Conservation (phyloP, 225 moss, liverwort and hornwort genomes). For the Polytrichum formosum region DNA sequence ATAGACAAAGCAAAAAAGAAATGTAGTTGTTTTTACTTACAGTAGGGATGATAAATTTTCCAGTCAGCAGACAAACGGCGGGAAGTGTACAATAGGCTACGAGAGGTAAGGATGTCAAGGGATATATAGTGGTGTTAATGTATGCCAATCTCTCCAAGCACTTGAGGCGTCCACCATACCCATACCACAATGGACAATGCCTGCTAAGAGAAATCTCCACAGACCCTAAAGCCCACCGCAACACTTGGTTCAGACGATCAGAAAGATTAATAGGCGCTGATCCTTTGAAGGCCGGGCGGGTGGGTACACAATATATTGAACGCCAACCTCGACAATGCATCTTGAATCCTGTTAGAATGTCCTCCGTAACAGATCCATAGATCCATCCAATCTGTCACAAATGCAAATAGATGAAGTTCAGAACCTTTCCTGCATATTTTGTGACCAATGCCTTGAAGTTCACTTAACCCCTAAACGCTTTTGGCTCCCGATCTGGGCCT, state of each 20-base stretch:
- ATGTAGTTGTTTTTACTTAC: constrained; percentile 26
- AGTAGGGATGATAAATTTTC: constrained; percentile 92
- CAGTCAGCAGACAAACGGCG: constrained; percentile 83
- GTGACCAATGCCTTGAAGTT: no score
- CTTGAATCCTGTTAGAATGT: constrained; percentile 92
- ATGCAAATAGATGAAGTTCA: background rate
- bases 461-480: no score
- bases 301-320: constrained; percentile 92
- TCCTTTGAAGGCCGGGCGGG: constrained; percentile 81
- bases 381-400: constrained; percentile 80
- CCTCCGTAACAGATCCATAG: constrained; percentile 92
- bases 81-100: constrained; percentile 88
- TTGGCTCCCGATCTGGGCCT: no score
- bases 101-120: constrained; percentile 78
- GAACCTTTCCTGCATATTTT: background rate
- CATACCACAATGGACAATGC: constrained; percentile 93
- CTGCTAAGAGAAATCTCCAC: constrained; percentile 76
- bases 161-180: constrained; percentile 70
- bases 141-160: constrained; percentile 87
- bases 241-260: constrained; percentile 84
- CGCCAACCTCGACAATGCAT: constrained; percentile 97
- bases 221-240: constrained; percentile 83
- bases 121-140: constrained; percentile 84
- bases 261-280: constrained; percentile 92
- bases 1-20: background rate